Conservation (phyloP, 2,329 filamentous ascomycete genomes). For the Pleoardoris graminearum region DNA sequence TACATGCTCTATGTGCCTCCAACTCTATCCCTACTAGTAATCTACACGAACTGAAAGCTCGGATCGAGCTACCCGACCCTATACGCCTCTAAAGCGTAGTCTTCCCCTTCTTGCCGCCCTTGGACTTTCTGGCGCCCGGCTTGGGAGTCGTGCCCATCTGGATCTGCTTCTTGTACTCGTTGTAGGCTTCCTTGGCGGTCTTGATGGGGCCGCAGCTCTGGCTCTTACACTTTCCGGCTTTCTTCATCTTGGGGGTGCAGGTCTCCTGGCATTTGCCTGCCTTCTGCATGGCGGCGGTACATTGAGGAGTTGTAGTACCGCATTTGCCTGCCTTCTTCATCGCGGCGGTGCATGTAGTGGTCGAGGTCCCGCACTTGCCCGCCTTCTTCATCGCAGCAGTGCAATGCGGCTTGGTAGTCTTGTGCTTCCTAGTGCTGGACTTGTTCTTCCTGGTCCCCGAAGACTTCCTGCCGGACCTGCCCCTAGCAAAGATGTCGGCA, state of each 20-base stretch:
- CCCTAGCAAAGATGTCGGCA: neutral
- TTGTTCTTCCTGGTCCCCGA: neutral
- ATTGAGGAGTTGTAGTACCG: neutral
- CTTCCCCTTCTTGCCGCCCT: neutral
- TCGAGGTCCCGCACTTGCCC: neutral
- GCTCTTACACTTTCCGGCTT: too few relatives aligned
- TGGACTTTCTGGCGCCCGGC: neutral
- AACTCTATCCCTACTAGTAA: too few relatives aligned
- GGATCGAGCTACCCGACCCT: too few relatives aligned
- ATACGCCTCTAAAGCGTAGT: too few relatives aligned
- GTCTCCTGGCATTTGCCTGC: neutral
- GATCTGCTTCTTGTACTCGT: neutral
- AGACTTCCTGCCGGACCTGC: neutral
- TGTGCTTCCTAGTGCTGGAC: neutral
- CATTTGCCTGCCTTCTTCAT: neutral
- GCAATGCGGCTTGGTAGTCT: neutral
- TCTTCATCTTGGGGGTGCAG: neutral
- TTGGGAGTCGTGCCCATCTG: neutral
- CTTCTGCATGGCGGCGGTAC: neutral
- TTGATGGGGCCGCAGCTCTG: too few relatives aligned
- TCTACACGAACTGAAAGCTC: too few relatives aligned
- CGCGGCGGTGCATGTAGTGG: neutral
- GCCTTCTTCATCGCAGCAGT: neutral
- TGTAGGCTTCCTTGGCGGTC: too few relatives aligned
- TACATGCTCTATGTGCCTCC: too few relatives aligned